Evolutionary conservation across 225 moss, liverwort and hornwort species (phyloP).

Genomic region (Marchantia polymorpha): DNA sequence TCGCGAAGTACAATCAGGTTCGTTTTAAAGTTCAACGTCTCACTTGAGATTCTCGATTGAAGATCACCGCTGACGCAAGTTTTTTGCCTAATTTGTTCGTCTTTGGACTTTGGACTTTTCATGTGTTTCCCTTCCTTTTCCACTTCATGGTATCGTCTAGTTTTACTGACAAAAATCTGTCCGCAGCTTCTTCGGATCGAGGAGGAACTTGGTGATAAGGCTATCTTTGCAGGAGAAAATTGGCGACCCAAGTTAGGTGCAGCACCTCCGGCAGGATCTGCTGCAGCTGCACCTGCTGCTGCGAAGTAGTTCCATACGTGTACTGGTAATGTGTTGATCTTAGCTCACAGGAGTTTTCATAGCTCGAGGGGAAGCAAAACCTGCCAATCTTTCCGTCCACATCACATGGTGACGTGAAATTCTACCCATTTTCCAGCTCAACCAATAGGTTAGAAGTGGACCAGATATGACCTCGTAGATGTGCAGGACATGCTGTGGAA

Average conservation of each 20-base stretch:
- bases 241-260: constrained; percentile 56
- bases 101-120: not conserved
- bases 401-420: not conserved
- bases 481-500: not conserved
- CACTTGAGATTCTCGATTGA: not conserved
- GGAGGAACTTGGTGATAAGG: constrained; percentile 95
- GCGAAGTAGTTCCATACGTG: not conserved
- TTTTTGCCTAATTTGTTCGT: not conserved
- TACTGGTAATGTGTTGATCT: constrained; percentile 3
- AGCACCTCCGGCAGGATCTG: not conserved
- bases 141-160: not conserved
- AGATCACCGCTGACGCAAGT: not conserved
- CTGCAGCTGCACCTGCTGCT: not conserved
- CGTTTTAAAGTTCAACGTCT: not conserved
- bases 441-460: not conserved
- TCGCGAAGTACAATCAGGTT: constrained; percentile 95
- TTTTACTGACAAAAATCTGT: constrained; percentile 1
- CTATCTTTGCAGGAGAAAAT: constrained; percentile 82
- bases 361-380: not conserved
- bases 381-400: not conserved
- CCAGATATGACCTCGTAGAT: not conserved
- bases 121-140: not conserved
- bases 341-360: not conserved
- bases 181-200: constrained; percentile 91
- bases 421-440: not conserved